Conservation (phyloP, 805 yeast genomes). For the Suhomyces sp. region DNA sequence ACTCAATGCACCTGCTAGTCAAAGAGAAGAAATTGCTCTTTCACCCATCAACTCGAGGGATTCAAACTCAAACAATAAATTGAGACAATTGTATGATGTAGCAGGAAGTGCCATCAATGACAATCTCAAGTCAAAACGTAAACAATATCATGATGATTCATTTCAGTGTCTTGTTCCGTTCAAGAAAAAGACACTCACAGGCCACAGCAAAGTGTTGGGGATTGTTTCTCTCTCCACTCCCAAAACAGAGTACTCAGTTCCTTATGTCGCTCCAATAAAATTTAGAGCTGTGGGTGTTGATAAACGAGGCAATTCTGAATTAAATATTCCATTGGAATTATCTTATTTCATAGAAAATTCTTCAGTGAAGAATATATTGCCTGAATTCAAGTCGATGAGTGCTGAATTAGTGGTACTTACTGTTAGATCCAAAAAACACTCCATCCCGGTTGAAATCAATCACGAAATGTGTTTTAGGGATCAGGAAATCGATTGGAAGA, state of each 20-base stretch:
- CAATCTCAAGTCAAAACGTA: slow-evolving; percentile 13
- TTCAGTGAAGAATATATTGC: slow-evolving; percentile 19
- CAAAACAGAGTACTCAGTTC: slow-evolving; percentile 24
- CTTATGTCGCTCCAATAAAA: slow-evolving; percentile 34
- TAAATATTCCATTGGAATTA: slow-evolving; percentile 35
- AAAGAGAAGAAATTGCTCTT: slow-evolving; percentile 12
- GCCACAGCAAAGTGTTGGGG: slow-evolving; percentile 29
- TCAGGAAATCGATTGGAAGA: slow-evolving; percentile 26
- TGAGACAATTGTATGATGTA: slow-evolving; percentile 33
- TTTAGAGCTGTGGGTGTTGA: slow-evolving; percentile 18
- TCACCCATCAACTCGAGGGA: slow-evolving; percentile 22
- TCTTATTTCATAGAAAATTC: slow-evolving; percentile 20
- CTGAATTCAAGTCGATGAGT: slow-evolving; percentile 34
- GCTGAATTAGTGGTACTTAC: slow-evolving; percentile 39
- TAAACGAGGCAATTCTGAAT: slow-evolving; percentile 10
- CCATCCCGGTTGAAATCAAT: slow-evolving; percentile 40
- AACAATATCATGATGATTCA: slow-evolving; percentile 18
- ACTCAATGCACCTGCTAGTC: slow-evolving; percentile 10
- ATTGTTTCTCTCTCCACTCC: slow-evolving; percentile 37
- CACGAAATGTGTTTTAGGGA: slow-evolving; percentile 41
- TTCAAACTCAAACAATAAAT: slow-evolving; percentile 16
- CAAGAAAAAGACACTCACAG: slow-evolving; percentile 36
- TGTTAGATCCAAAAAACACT: slow-evolving; percentile 32
- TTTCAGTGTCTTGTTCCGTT: slow-evolving; percentile 34
- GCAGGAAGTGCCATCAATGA: slow-evolving; percentile 21